Percentiles rank a stretch among this genome's conserved stretches.
These are phyloP conservation scores for Gomphus sp. DNA, from an alignment of 1,284 basidiomycete genomes.

Conservation along the genomic window DNA sequence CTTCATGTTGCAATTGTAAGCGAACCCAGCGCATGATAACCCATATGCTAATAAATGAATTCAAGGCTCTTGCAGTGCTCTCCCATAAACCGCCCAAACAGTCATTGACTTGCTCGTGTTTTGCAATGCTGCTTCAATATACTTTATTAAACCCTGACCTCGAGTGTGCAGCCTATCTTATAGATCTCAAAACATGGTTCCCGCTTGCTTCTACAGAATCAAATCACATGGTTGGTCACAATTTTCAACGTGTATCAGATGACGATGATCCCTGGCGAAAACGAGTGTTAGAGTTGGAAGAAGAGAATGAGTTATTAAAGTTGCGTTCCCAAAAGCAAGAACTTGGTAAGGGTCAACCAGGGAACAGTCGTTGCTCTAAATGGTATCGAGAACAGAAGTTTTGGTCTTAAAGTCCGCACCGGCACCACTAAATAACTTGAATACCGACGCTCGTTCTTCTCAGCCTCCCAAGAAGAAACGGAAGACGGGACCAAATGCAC, in stretches of 20 bases:
- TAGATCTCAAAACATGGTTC: conserved; percentile 8
- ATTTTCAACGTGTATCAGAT: background rate
- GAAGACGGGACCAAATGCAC: background rate
- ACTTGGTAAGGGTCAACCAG: background rate
- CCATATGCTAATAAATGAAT: background rate
- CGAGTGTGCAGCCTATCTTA: conserved; percentile 1
- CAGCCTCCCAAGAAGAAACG: conserved; percentile 4
- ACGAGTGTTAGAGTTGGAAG: conserved; percentile 3
- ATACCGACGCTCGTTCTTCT: background rate
- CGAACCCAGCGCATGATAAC: background rate
- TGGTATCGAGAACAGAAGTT: background rate
- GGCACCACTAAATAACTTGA: background rate
- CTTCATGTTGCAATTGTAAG: background rate
- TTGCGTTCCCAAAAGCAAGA: conserved; percentile 7
- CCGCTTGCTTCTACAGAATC: background rate
- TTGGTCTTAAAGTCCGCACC: background rate
- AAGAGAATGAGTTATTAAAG: conserved; percentile 8
- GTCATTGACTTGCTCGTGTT: conserved; percentile 5
- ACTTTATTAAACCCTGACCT: background rate
- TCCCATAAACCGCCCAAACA: conserved; percentile 4
- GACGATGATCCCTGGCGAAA: conserved; percentile 1
- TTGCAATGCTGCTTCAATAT: background rate
- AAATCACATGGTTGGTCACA: background rate
- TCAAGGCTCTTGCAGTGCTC: conserved; percentile 4
- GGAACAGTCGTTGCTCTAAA: background rate